phyloP scores from a whole-genome alignment of 2,329 filamentous ascomycete genomes.

The Trichothecium roseum region DNA sequence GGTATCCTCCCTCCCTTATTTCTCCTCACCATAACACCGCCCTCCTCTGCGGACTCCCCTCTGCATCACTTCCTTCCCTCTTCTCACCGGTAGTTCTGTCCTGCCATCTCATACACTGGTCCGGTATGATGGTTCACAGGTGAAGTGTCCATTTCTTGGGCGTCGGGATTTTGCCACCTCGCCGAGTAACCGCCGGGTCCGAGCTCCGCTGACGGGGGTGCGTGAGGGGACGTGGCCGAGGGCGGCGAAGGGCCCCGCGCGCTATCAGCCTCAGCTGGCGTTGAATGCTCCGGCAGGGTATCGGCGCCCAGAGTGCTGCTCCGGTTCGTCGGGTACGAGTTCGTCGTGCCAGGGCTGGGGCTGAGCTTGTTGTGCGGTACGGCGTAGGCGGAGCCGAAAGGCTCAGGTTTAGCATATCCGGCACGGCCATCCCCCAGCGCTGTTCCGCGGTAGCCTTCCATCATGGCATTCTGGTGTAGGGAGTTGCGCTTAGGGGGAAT shows the following conservation, averaged over 20 bases:
- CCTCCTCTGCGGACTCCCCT: no score
- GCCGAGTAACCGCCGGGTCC: constrained; percentile 18
- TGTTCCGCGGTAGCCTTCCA: constrained; percentile 28
- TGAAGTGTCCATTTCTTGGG: constrained; percentile 26
- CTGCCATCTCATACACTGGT: constrained; percentile 32
- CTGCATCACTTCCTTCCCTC: no score
- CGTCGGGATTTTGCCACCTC: constrained; percentile 23
- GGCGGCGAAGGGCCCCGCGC: no score
- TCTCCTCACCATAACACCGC: no score
- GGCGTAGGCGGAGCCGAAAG: constrained; percentile 20
- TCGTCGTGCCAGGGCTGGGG: constrained; percentile 12
- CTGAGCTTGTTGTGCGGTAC: constrained; percentile 5
- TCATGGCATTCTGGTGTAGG: constrained; percentile 10
- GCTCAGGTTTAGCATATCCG: constrained; percentile 26
- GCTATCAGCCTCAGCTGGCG: constrained; percentile 10
- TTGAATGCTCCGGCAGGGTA: constrained; percentile 14
- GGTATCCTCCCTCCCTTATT: no score
- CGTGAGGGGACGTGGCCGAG: no score
- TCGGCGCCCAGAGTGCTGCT: constrained; percentile 11
- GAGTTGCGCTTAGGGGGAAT: constrained; percentile 15
- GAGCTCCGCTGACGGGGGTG: constrained; percentile 19
- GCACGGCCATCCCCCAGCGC: constrained; percentile 27
- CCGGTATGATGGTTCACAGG: constrained; percentile 21
- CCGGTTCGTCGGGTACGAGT: constrained; percentile 13
- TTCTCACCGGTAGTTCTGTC: constrained; percentile 23